These are phyloP conservation scores for Rhizopogon roseolus DNA, from an alignment of 768 basidiomycete genomes.

Conservation along the genomic window DNA sequence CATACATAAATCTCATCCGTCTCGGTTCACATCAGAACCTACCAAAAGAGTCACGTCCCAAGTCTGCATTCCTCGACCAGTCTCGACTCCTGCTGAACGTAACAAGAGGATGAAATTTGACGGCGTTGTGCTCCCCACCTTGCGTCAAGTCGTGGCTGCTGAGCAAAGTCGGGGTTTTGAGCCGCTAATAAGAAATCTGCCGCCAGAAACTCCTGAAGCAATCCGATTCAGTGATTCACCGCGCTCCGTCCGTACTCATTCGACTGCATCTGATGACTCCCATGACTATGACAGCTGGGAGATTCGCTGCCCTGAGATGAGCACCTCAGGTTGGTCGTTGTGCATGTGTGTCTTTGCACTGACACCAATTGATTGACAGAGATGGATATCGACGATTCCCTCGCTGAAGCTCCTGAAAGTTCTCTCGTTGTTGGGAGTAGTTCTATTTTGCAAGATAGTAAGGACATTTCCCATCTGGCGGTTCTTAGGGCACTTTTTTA, in stretches of 20 bases:
- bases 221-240: background rate
- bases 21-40: constrained; percentile 26
- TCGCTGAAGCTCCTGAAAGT: constrained; percentile 6
- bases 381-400: constrained; percentile 16
- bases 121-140: constrained; percentile 24
- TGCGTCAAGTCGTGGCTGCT: constrained; percentile 12
- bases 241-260: background rate
- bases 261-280: constrained; percentile 13
- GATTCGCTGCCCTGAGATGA: constrained; percentile 9
- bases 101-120: constrained; percentile 22
- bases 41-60: constrained; percentile 17
- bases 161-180: background rate
- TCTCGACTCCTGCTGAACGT: constrained; percentile 17
- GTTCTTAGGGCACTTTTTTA: background rate
- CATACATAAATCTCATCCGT: constrained; percentile 4
- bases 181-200: background rate
- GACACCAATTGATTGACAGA: constrained; percentile 8
- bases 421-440: constrained; percentile 4
- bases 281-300: constrained; percentile 30
- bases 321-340: constrained; percentile 16
- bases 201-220: background rate
- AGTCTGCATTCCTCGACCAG: constrained; percentile 10
- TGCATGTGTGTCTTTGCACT: background rate
- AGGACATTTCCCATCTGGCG: background rate
- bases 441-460: background rate